Base-by-base conservation (phyloP, 2,329 filamentous ascomycete species). In the Tolypocladium tundrense region DNA sequence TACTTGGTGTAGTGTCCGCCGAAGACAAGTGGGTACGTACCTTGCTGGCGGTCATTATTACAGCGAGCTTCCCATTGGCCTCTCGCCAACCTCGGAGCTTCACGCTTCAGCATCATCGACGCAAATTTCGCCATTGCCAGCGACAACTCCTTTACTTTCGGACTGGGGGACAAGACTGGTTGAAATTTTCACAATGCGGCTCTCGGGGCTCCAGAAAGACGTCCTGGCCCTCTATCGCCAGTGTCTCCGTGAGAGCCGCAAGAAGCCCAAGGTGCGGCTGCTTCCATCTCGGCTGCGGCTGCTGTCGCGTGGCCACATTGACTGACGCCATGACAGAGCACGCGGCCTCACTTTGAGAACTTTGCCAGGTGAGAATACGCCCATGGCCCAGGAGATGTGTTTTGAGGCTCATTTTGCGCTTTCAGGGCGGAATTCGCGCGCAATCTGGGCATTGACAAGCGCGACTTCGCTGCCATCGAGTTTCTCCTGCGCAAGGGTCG, bases 191-290 rank as follows among this genome's bases (percentile, higher is more conserved):
- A 31, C 27, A 31, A 31, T 60, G 58, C 65, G 85, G 65, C 77
- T 92, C 33, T 96, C 92, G 9, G 94, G 94, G 41, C 78, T 97
- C n/a, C 93, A 97, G 70, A 87, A 84, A 66, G 91, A 96, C 67
- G 93, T 97, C 4, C 73, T 97, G 55, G 80, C 85, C 40, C 82
- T 99, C 16, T 99, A 97, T 71, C 86, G 93, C 59, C 83, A 85
- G 69, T 97, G 93, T 67, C 77, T 99, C 33, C 84, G 92, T 60
- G 90, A 89, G 67, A 86, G 88, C 59, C 84, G 87, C 60, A 87
- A 86, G 67, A 97, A 99, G 72, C 91, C 92, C 93, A 71, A 61
- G 61, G 66, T 60, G 27, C 56, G 48, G 4, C 48, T 52, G 37
- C 37, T 10, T 56, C 9, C 33, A 50, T 9, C 51, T 41, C 24